These are phyloP conservation scores for Nicotiana knightiana DNA, from an alignment of 257 asterid genomes.

Conservation along the genomic window DNA sequence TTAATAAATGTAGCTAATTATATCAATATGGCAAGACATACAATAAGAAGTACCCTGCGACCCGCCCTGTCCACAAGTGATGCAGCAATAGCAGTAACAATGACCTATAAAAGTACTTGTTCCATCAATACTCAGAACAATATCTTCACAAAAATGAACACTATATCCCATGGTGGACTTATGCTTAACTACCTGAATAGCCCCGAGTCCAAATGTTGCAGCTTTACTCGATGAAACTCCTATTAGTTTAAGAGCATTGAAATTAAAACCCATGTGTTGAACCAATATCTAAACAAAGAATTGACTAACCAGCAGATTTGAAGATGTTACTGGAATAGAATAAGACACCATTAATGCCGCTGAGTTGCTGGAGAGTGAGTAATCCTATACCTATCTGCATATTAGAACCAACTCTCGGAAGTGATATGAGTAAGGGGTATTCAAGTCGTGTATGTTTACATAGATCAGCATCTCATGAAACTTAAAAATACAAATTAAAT, in stretches of 20 bases:
- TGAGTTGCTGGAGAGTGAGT: slow-evolving; percentile 74
- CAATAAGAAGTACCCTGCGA: slow-evolving; percentile 73
- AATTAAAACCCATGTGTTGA: not conserved
- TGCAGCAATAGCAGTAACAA: slow-evolving; percentile 61
- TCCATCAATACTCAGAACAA: not conserved
- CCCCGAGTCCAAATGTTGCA: slow-evolving; percentile 67
- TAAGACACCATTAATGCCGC: slow-evolving; percentile 76
- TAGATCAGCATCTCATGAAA: not conserved
- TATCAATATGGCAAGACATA: slow-evolving; percentile 22
- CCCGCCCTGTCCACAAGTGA: slow-evolving; percentile 69
- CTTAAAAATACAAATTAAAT: not conserved
- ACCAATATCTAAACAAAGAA: not conserved
- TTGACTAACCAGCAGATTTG: slow-evolving; percentile 53
- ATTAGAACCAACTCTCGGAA: not conserved
- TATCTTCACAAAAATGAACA: not conserved
- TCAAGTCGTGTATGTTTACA: not conserved
- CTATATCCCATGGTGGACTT: not conserved
- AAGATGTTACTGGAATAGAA: slow-evolving; percentile 84
- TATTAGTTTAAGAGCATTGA: slow-evolving; percentile 15
- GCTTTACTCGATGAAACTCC: slow-evolving; percentile 73
- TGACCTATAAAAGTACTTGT: slow-evolving; percentile 33
- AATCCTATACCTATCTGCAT: slow-evolving; percentile 75
- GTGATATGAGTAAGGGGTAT: not conserved
- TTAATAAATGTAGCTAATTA: not conserved
- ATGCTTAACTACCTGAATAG: slow-evolving; percentile 51